Conservation (phyloP, 768 basidiomycete genomes). For the Leccinellum rugosiceps region DNA sequence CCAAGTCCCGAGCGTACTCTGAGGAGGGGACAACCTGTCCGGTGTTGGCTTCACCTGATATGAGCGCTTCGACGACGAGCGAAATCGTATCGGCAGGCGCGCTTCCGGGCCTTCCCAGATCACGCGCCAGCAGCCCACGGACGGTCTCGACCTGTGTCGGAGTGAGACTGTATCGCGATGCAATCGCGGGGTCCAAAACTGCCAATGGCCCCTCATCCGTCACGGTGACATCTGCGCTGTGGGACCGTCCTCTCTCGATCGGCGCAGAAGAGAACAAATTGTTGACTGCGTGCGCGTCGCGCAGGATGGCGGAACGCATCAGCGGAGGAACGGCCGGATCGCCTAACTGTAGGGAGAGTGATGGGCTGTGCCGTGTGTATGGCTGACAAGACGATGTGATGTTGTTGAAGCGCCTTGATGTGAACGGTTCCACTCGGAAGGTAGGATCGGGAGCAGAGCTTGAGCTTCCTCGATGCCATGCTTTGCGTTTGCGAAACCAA, state of each 20-base stretch:
- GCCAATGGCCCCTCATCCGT: background rate
- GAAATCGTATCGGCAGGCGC: too few relatives aligned
- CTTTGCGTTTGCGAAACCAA: slow-evolving; percentile 9
- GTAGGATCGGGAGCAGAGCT: background rate
- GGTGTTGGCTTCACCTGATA: too few relatives aligned
- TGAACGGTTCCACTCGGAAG: slow-evolving; percentile 1
- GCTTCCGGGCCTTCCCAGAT: too few relatives aligned
- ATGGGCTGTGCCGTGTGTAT: background rate
- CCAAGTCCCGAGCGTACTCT: too few relatives aligned
- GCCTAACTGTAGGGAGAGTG: background rate
- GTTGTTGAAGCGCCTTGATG: background rate
- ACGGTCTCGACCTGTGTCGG: too few relatives aligned
- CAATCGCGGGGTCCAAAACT: background rate
- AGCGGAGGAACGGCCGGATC: slow-evolving; percentile 1
- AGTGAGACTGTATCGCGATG: too few relatives aligned
- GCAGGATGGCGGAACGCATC: slow-evolving; percentile 2
- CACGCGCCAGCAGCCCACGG: too few relatives aligned
- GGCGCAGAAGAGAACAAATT: background rate
- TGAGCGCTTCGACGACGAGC: too few relatives aligned
- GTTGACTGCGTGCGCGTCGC: slow-evolving; percentile 1
- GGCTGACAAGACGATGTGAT: background rate
- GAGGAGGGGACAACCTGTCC: too few relatives aligned
- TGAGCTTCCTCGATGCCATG: too few relatives aligned
- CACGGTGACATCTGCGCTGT: too few relatives aligned
- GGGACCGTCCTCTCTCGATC: too few relatives aligned